Evolutionary conservation across 768 basidiomycete species (phyloP), one percentile per base, ranked within the genome.

Genomic region (Pleurotus sapidus): DNA sequence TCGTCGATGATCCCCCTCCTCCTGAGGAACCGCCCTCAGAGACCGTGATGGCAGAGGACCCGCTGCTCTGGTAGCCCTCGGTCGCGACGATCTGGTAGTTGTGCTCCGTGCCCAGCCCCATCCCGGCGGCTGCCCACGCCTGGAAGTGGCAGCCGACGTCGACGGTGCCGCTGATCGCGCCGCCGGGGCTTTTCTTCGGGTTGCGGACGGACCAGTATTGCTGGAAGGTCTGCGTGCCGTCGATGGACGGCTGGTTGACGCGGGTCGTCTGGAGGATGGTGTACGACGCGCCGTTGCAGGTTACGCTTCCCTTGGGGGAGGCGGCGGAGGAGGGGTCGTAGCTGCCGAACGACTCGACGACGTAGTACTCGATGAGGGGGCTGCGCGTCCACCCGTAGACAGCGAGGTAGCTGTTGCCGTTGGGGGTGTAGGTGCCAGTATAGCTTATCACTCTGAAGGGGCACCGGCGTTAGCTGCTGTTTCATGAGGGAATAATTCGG

Each of bases 41-140:
- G 15, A 49, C 34, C n/a, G 40, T 39, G 48, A 43, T 42, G 1
- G 50, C 18, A 18, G 71, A 72, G 54, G 81, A 70, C 24, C 80
- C 79, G 57, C 70, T 76, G 67, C 73, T 74, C 59, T 69, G 60
- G 65, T 77, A 76, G 3, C 76, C 76, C 57, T 80, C 79, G 6
- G 76, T 76, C 24, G 79, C 77, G 56, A 79, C 64, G 55, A 80
- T 77, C 71, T 78, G 77, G 65, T 79, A 79, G 62, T 72, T 68
- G 67, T 70, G 70, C 27, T n/a, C 6, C 42, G 68, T 62, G n/a
- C 76, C 77, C 58, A 79, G 57, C 17, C 58, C 60, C 72, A 80
- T 65, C 8, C 78, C 78, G 15, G 69, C 57, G 5, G 54, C 57
- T 20, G 56, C 61, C 77, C 78, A 80, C 2, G 77, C 78, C 46